Conservation (phyloP, 2,329 filamentous ascomycete species). For the Pseudocercospora cruenta region DNA sequence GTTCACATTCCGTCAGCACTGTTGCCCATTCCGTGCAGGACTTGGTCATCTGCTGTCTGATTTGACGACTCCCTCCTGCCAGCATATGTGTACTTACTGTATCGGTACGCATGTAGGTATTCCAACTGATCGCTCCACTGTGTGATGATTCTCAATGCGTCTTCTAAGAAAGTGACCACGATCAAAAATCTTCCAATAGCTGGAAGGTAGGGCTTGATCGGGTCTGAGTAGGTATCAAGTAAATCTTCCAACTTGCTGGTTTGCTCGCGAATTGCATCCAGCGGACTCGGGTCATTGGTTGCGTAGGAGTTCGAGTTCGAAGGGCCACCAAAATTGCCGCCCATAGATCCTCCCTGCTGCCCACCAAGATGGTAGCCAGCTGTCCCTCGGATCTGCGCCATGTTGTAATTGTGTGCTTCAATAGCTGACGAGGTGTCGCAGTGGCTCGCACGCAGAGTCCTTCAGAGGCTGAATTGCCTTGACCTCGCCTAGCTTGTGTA, state of each 20-base stretch:
- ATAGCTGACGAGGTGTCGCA: background rate
- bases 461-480: background rate
- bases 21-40: slow-evolving; percentile 1
- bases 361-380: slow-evolving; percentile 83
- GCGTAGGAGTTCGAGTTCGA: slow-evolving; percentile 55
- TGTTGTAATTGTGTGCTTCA: slow-evolving; percentile 32
- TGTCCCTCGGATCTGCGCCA: slow-evolving; percentile 65
- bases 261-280: slow-evolving; percentile 89
- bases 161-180: slow-evolving; percentile 97
- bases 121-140: slow-evolving; percentile 96
- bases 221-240: slow-evolving; percentile 83
- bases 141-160: slow-evolving; percentile 92
- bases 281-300: slow-evolving; percentile 70
- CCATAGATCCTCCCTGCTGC: slow-evolving; percentile 57
- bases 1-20: slow-evolving; percentile 16
- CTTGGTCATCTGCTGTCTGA: background rate
- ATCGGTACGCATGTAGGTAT: slow-evolving; percentile 89
- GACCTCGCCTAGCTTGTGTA: background rate
- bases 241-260: slow-evolving; percentile 98
- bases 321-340: slow-evolving; percentile 46
- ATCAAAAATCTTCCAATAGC: slow-evolving; percentile 96
- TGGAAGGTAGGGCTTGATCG: slow-evolving; percentile 95
- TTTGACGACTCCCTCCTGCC: background rate
- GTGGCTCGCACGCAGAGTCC: background rate
- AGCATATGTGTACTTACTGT: slow-evolving; percentile 68